Base-by-base conservation (phyloP, 2,329 filamentous ascomycete genomes). In the Colletotrichum gloeosporioides region DNA sequence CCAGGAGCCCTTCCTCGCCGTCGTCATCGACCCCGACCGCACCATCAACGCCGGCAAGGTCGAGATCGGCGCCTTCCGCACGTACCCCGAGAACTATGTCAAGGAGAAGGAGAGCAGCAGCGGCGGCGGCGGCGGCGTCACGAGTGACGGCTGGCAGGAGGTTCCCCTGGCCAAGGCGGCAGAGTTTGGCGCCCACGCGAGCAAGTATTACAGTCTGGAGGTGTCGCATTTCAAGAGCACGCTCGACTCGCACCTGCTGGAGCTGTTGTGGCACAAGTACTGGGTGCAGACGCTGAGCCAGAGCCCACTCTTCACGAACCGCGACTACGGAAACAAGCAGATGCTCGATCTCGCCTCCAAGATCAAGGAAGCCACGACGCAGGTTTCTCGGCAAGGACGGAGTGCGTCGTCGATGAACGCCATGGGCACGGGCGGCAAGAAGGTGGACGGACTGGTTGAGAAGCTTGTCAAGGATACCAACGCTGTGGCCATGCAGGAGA, bases 241-340 rank as follows among this genome's bases (percentile, higher is more conserved):
- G 0, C 93, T 99, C 32, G 97, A 99, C 85, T 91, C 93, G 3
- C 94, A 96, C 80, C 90, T 99, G 29, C 89, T 99, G 7, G 95
- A 98, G 82, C 90, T 95, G 68, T 89, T 99, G 34, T 99, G 97
- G 97, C 98, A 98, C 88, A 99, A 99, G 86, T 99, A 99, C 89
- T 98, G 96, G 97, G 96, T 98, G 39, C 95, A 98, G 82, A 99
- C 97, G 8, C 91, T 99, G 25, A 98, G 95, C 36, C 95, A 98
- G 80, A 97, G 93, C 80, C 96, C 96, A 27, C 90, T 98, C 6
- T 93, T 98, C 80, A 96, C 95, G 72, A 99, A 98, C 82, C 94
- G 96, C 78, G 96, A 98, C 80, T 99, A 96, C 83, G 94, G 93
- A 69, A 98, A 94, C 81, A 97, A 96, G 85, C 96, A 98, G 85